These are phyloP conservation scores for Brassica juncea DNA, from an alignment of 345 rosid species.

Conservation along the genomic window DNA sequence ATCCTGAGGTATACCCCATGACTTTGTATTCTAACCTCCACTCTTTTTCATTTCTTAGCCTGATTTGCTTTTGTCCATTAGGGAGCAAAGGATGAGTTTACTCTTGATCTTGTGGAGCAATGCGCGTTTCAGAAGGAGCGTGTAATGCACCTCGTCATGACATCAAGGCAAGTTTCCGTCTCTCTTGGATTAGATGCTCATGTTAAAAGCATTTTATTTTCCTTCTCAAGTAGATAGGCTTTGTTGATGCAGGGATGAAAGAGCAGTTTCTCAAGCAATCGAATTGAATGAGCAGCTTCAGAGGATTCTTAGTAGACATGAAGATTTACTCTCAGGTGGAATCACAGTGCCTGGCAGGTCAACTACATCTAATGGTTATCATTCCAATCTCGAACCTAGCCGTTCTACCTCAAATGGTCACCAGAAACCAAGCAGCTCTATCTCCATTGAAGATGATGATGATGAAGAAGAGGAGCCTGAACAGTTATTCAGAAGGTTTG, in stretches of 20 bases:
- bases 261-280: conserved; percentile 81
- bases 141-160: conserved; percentile 87
- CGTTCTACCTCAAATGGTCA: conserved; percentile 46
- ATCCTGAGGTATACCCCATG: conserved; percentile 62
- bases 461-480: conserved; percentile 81
- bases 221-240: conserved; percentile 12
- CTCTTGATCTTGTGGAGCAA: conserved; percentile 99
- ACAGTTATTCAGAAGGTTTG: conserved; percentile 86
- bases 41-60: neutral
- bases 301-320: conserved; percentile 75
- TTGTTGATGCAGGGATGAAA: conserved; percentile 67
- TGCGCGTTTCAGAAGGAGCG: conserved; percentile 97
- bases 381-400: conserved; percentile 40
- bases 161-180: conserved; percentile 63
- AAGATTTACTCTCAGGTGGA: conserved; percentile 63
- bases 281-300: conserved; percentile 91
- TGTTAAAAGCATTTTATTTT: neutral
- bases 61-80: conserved; percentile 37
- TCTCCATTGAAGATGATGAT: conserved; percentile 51
- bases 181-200: conserved; percentile 15
- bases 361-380: conserved; percentile 30
- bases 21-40: conserved; percentile 8
- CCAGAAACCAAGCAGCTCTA: conserved; percentile 42
- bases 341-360: conserved; percentile 46
- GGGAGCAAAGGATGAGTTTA: conserved; percentile 90